These are phyloP conservation scores for Metrosideros polymorpha DNA, from an alignment of 441 rosid genomes.

Conservation along the genomic window DNA sequence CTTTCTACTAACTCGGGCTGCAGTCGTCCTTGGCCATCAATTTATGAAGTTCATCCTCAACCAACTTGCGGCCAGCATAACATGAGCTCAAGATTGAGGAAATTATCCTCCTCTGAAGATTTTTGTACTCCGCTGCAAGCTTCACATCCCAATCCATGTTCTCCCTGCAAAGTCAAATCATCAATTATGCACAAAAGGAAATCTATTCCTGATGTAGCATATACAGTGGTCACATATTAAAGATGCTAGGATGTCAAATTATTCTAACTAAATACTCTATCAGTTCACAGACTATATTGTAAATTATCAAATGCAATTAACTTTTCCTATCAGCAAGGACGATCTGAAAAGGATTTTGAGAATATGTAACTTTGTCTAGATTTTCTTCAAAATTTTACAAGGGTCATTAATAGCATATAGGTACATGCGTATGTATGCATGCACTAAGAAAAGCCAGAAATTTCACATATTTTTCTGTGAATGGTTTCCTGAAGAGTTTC, in stretches of 20 bases:
- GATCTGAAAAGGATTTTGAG: neutral
- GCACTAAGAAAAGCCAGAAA: neutral
- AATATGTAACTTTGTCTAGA: neutral
- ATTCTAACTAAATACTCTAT: neutral
- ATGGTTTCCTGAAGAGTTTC: neutral
- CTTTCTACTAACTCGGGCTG: neutral
- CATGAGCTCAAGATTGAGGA: constrained; percentile 72
- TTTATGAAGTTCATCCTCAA: constrained; percentile 37
- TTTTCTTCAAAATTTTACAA: neutral
- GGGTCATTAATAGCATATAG: neutral
- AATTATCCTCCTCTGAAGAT: constrained; percentile 44
- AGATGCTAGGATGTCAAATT: neutral
- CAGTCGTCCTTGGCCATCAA: neutral
- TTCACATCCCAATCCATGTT: constrained; percentile 50
- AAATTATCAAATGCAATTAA: neutral
- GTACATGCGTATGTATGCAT: neutral
- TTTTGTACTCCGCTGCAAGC: constrained; percentile 46
- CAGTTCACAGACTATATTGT: neutral
- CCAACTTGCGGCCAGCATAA: constrained; percentile 39
- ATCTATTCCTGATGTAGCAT: neutral
- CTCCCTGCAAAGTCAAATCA: constrained; percentile 28
- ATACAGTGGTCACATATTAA: neutral
- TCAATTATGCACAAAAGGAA: neutral
- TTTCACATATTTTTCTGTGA: neutral
- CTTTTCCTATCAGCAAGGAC: neutral